Evolutionary conservation across 164 flowering plant genomes (phyloP).

Genomic region (Sedum album): DNA sequence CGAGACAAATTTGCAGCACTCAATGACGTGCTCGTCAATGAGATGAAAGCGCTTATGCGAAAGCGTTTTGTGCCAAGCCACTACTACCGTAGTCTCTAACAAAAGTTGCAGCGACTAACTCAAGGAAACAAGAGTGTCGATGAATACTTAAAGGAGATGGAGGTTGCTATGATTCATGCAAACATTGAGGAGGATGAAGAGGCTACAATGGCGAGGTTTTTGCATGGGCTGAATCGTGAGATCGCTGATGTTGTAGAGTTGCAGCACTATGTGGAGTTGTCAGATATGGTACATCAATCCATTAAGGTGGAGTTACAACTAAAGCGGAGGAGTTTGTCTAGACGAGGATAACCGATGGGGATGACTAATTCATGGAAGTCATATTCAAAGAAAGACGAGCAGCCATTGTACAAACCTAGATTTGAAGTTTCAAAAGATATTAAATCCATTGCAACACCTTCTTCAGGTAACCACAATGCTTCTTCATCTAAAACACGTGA

Average conservation of each 20-base stretch:
- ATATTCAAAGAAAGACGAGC: neutral
- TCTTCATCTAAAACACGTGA: neutral
- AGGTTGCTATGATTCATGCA: conserved; percentile 11
- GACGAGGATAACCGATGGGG: neutral
- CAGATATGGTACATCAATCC: conserved; percentile 3
- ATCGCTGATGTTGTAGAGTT: neutral
- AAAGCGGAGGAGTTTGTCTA: neutral
- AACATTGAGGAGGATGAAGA: conserved; percentile 15
- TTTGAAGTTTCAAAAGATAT: neutral
- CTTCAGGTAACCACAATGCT: neutral
- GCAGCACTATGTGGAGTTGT: conserved; percentile 14
- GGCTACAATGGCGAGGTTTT: conserved; percentile 11
- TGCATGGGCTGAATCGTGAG: conserved; percentile 6
- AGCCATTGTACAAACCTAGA: neutral
- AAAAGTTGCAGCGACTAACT: conserved; percentile 2
- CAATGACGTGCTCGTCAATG: too few species aligned
- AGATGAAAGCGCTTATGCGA: neutral
- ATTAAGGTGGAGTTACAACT: conserved; percentile 14
- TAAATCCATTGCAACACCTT: neutral
- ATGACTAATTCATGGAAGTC: neutral
- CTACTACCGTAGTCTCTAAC: too few species aligned
- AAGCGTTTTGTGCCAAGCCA: conserved; percentile 1
- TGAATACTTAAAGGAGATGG: conserved; percentile 15
- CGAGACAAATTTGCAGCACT: too few species aligned
- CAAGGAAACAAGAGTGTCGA: conserved; percentile 12